Base-by-base conservation (phyloP, 805 yeast genomes). In the Phaffomyces antillensis region DNA sequence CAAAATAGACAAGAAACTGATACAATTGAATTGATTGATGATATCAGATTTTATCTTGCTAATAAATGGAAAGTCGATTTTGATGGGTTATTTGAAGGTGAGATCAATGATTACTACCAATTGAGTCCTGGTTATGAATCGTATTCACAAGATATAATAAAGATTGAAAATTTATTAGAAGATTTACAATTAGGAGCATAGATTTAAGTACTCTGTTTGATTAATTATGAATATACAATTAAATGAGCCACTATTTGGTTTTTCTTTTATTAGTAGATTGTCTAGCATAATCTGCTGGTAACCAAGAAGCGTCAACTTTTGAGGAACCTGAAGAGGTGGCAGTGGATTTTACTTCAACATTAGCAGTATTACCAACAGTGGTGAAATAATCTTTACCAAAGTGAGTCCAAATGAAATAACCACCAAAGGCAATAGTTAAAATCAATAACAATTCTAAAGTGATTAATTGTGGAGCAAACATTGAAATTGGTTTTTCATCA, bases 11-110 rank as follows among this genome's bases (percentile, higher is more conserved):
- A 86, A 52, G 86, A 79, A 48, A 81, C 85, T 0, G 95, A 86
- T 63, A 82, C 91, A 1, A 82, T 86, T 56, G 95, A 86, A 54
- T 65, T 86, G 52, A 68, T 86, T 25, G 95, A 85, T 61, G 95
- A 85, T 63, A 80, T 86, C 11, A 67, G 89, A 50, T 86, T 73
- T 60, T 82, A 79, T 51, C 60, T 86, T 39, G 56, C 55, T 1
- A 52, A 53, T 43, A 56, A 54, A 43, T 58, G 57, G 54, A 47
- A 49, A 37, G 58, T 60, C 35, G 55, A 61, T 52, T 48, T 62
- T 47, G 60, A 58, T 36, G 53, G 69, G 36, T 45, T 71, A 56
- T 58, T 61, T 61, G 51, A 52, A 43, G 40, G 57, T 10, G 58
- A 59, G 39, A 24, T 42, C 17, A 51, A 53, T 26, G 62, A 56